These are phyloP conservation scores for Acanthamoeba royreba DNA, from an alignment of 208 protist genomes.

Conservation along the genomic window DNA sequence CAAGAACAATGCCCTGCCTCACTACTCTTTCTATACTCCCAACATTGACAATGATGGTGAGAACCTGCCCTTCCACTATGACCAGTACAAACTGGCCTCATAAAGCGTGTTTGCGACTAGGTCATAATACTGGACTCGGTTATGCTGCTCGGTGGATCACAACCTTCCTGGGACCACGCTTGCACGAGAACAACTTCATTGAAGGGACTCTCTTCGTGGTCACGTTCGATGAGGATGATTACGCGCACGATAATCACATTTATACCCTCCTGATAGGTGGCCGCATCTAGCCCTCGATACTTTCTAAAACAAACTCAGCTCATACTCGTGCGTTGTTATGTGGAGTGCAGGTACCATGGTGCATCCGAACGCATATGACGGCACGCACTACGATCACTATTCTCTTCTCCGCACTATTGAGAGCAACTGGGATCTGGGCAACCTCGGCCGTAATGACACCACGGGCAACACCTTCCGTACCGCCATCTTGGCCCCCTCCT, in stretches of 20 bases:
- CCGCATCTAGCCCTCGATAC: not conserved
- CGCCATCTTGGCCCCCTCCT: not conserved
- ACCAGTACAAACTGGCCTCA: not conserved
- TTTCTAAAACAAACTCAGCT: not conserved
- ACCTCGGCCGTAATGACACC: not conserved
- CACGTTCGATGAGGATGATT: not conserved
- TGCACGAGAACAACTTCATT: not conserved
- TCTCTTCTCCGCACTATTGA: not conserved
- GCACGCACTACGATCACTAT: not conserved
- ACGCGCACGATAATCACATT: not conserved
- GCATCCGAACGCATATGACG: not conserved
- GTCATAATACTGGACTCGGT: not conserved
- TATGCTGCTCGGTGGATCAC: not conserved
- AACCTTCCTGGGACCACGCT: not conserved
- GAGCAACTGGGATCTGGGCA: not conserved
- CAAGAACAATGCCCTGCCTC: not conserved
- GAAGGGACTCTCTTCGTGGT: not conserved
- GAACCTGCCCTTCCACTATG: not conserved
- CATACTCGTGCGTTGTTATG: not conserved
- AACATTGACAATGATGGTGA: not conserved
- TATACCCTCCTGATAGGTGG: not conserved
- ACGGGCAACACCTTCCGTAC: not conserved
- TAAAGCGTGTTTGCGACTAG: not conserved
- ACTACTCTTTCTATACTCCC: not conserved
- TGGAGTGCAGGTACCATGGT: not conserved